These are phyloP conservation scores for Yamadazyma paraphyllophila DNA, from an alignment of 805 yeast genomes.

Conservation along the genomic window DNA sequence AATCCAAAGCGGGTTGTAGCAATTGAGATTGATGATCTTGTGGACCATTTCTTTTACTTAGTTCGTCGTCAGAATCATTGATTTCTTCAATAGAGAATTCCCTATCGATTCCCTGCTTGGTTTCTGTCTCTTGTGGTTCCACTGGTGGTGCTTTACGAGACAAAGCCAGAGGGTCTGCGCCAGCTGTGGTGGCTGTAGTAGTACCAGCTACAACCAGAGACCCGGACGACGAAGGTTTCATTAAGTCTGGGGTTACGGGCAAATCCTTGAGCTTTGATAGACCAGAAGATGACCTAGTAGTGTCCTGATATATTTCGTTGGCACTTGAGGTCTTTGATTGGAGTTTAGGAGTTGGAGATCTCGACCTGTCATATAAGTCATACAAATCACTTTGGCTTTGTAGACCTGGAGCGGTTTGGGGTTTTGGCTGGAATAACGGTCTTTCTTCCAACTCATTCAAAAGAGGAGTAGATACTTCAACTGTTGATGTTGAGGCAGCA, in stretches of 20 bases:
- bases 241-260: slow-evolving; percentile 12
- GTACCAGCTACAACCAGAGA: not conserved
- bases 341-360: slow-evolving; percentile 14
- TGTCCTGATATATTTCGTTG: slow-evolving; percentile 6
- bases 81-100: slow-evolving; percentile 41
- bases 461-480: slow-evolving; percentile 6
- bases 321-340: slow-evolving; percentile 6
- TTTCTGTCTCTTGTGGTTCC: not conserved
- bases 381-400: slow-evolving; percentile 14
- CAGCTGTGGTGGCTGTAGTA: not conserved
- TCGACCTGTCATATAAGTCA: slow-evolving; percentile 15
- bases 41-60: slow-evolving; percentile 12
- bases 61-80: slow-evolving; percentile 40
- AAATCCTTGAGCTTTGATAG: slow-evolving; percentile 14
- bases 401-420: slow-evolving; percentile 5
- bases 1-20: slow-evolving; percentile 19
- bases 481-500: slow-evolving; percentile 2
- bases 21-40: not conserved
- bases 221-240: no score
- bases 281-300: slow-evolving; percentile 12
- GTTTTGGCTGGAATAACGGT: slow-evolving; percentile 18
- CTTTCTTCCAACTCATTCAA: slow-evolving; percentile 14
- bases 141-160: not conserved
- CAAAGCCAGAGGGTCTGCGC: no score
- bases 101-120: slow-evolving; percentile 13